These are phyloP conservation scores for Endothia cerciana DNA, from an alignment of 2,329 filamentous ascomycete species.

Conservation along the genomic window DNA sequence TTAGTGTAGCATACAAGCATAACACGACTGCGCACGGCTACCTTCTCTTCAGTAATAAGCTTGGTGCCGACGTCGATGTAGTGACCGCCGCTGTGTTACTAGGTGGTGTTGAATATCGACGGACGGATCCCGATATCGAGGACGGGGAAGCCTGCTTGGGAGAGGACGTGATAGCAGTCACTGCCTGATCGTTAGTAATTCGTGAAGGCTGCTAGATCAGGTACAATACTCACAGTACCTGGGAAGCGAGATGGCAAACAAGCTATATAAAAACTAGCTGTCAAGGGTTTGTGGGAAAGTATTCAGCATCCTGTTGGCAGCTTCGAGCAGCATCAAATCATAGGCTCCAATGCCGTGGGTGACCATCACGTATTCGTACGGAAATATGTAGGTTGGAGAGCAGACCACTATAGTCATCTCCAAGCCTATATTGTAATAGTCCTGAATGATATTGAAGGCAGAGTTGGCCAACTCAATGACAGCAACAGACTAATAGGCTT, in stretches of 20 bases:
- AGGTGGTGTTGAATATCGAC: too few species aligned
- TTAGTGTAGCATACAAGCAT: too few species aligned
- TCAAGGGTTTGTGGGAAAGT: constrained; percentile 34
- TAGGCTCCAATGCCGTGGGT: constrained; percentile 37
- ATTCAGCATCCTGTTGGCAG: constrained; percentile 33
- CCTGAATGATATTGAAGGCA: constrained; percentile 44
- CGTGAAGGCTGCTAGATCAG: not conserved
- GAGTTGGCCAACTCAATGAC: constrained; percentile 46
- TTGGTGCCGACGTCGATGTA: too few species aligned
- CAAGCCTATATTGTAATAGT: constrained; percentile 39
- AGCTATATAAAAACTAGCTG: constrained; percentile 28
- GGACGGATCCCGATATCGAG: too few species aligned
- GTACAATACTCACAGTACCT: constrained; percentile 33
- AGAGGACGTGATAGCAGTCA: not conserved
- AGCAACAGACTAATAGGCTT: constrained; percentile 41
- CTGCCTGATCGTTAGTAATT: too few species aligned
- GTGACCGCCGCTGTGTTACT: too few species aligned
- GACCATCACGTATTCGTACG: constrained; percentile 37
- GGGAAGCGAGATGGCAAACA: constrained; percentile 35
- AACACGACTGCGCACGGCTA: too few species aligned
- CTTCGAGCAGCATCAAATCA: constrained; percentile 32
- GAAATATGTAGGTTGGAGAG: constrained; percentile 42
- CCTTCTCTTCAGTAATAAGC: too few species aligned
- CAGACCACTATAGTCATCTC: constrained; percentile 41
- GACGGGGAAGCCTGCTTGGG: not conserved